phyloP scores from a whole-genome alignment of 805 yeast genomes.

The Lachancea sp. region DNA sequence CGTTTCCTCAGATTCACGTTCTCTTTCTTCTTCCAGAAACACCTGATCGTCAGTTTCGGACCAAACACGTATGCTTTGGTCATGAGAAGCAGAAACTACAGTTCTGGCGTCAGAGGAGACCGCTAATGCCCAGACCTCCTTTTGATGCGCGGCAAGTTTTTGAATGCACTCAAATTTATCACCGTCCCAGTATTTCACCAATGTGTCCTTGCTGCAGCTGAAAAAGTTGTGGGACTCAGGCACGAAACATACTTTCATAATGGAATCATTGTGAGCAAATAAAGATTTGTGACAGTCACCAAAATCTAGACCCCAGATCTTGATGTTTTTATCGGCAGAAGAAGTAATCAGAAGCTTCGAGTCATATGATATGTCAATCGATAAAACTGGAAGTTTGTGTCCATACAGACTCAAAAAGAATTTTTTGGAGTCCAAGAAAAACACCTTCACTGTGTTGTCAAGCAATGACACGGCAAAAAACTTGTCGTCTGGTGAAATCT shows the following conservation, averaged over 20 bases:
- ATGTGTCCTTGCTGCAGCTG: conserved; percentile 82
- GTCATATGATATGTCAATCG: conserved; percentile 86
- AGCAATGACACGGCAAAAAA: conserved; percentile 76
- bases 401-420: conserved; percentile 88
- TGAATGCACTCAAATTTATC: conserved; percentile 93
- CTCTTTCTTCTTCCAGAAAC: conserved; percentile 95
- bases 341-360: conserved; percentile 84
- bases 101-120: conserved; percentile 64
- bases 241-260: conserved; percentile 79
- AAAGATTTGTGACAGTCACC: conserved; percentile 98
- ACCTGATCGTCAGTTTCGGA: conserved; percentile 88
- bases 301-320: conserved; percentile 97
- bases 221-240: conserved; percentile 86
- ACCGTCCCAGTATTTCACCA: conserved; percentile 97
- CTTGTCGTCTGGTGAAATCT: conserved; percentile 72
- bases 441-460: conserved; percentile 94
- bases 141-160: conserved; percentile 76
- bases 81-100: conserved; percentile 83
- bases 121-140: conserved; percentile 92
- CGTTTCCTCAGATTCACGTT: conserved; percentile 87
- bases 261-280: conserved; percentile 94
- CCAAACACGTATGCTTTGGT: conserved; percentile 92
- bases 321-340: conserved; percentile 94
- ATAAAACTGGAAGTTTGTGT: conserved; percentile 90
- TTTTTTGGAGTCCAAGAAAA: conserved; percentile 79